Conservation (phyloP, 2,329 filamentous ascomycete genomes). For the Trichoderma lentiforme region DNA sequence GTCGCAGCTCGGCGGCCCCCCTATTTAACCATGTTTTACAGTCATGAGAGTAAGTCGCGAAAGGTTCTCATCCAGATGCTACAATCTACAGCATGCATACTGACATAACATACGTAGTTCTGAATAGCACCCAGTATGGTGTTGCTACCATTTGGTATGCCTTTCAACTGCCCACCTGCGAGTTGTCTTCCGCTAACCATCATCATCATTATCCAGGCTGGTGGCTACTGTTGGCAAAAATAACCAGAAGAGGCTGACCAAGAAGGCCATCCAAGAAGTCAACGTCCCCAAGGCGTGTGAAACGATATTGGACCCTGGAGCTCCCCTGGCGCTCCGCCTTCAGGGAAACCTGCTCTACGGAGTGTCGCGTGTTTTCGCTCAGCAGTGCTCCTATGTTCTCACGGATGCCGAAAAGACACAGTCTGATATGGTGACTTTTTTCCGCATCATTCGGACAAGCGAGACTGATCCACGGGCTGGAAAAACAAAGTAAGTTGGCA, state of each 20-base stretch:
- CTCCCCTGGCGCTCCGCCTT: conserved; percentile 83
- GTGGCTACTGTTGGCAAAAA: conserved; percentile 80
- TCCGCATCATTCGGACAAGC: conserved; percentile 51
- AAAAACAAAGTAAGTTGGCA: conserved; percentile 62
- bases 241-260: conserved; percentile 66
- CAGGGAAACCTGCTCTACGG: conserved; percentile 88
- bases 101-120: conserved; percentile 49
- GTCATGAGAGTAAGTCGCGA: conserved; percentile 72
- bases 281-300: conserved; percentile 82
- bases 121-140: conserved; percentile 83
- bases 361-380: conserved; percentile 77
- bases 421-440: conserved; percentile 66
- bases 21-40: conserved; percentile 76
- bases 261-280: conserved; percentile 85
- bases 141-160: conserved; percentile 89
- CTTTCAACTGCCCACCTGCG: not conserved
- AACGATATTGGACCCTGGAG: conserved; percentile 77
- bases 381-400: conserved; percentile 85
- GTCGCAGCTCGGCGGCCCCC: not conserved
- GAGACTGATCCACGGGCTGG: conserved; percentile 68
- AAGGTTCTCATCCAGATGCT: not conserved
- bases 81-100: not conserved
- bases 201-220: conserved; percentile 56
- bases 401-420: conserved; percentile 74
- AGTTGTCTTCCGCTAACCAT: not conserved